Evolutionary conservation across 2,329 filamentous ascomycete species (phyloP), one percentile per base, ranked within the genome.

Genomic region (Plectosphaerella sp.): DNA sequence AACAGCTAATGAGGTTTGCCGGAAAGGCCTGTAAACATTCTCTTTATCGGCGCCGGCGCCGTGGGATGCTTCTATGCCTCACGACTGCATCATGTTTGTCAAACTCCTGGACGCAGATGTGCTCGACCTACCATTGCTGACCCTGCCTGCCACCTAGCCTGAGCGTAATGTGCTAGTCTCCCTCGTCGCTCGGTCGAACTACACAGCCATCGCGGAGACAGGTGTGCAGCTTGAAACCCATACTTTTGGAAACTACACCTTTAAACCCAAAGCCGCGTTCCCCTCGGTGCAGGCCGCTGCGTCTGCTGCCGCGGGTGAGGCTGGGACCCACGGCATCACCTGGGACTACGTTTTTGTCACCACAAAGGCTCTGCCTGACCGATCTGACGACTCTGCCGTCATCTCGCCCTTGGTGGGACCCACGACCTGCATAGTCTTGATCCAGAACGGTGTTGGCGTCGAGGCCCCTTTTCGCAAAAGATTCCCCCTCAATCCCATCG

Each of bases 1-100:
- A 9, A 33, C 8, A 12, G 11, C 28, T 33, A 9, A 33, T 12
- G 28, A 33, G 28, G 28, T 3, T 33, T 12, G 28, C 28, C 28
- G 28, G 28, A 33, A 33, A 77, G 72, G 57, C 69, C 74, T n/a
- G 70, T 77, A 24, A 76, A 84, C 57, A 72, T 88, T 52, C 76
- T 88, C 52, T 84, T 89, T 58, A 79, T 88, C 53, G 86, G 86
- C 63, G 86, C 85, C 20, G 86, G 86, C 58, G 86, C 86, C 55
- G 84, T 89, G 42, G 86, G 86, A 51, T 86, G 84, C 51, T 89
- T 89, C 71, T 89, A 88, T 61, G 86, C 83, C 46, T 87, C 85
- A 7, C 76, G 86, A 20, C 75, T 89, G 15, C 83, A 87, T 59
- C 73, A 80, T 59, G 80, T 81, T 69, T 61, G 65, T 59, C 16